A percentile compares a stretch with the other conserved stretches of the same genome.
Conservation (phyloP, 495 filamentous ascomycete genomes). For the Immersiella caudata region DNA sequence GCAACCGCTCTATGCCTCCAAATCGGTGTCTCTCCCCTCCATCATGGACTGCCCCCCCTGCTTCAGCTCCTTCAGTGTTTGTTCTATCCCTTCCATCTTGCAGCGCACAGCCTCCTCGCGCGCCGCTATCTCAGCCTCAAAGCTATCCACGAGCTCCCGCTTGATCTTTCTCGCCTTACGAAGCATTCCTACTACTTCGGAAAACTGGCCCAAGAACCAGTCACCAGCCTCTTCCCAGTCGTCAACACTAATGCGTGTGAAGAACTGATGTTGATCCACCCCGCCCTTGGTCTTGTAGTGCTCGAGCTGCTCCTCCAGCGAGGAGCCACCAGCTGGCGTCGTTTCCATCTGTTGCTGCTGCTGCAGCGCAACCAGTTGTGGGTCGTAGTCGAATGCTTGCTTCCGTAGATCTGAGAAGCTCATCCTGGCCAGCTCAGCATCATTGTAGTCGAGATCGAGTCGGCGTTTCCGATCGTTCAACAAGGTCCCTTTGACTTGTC, state of each 20-base stretch:
- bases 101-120: slow-evolving; percentile 55
- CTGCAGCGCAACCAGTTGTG: slow-evolving; percentile 39
- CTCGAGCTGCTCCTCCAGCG: slow-evolving; percentile 48
- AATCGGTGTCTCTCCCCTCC: slow-evolving; percentile 50
- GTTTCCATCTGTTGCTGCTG: slow-evolving; percentile 24
- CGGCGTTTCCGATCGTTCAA: slow-evolving; percentile 37
- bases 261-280: slow-evolving; percentile 62
- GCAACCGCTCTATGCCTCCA: slow-evolving; percentile 23
- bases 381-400: slow-evolving; percentile 60
- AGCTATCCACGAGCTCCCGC: slow-evolving; percentile 62
- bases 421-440: slow-evolving; percentile 54
- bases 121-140: slow-evolving; percentile 66
- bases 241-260: slow-evolving; percentile 62
- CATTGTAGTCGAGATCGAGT: slow-evolving; percentile 56
- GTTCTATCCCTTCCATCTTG: slow-evolving; percentile 57
- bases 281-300: slow-evolving; percentile 42
- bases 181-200: slow-evolving; percentile 62
- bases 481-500: slow-evolving; percentile 32
- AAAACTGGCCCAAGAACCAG: slow-evolving; percentile 72
- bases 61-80: slow-evolving; percentile 58
- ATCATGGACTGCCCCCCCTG: slow-evolving; percentile 60
- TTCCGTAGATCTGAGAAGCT: slow-evolving; percentile 54
- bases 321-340: slow-evolving; percentile 19
- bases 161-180: slow-evolving; percentile 66
- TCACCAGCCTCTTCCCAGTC: slow-evolving; percentile 88